These are phyloP conservation scores for Begonia masoniana DNA, from an alignment of 306 rosid genomes.

Conservation along the genomic window DNA sequence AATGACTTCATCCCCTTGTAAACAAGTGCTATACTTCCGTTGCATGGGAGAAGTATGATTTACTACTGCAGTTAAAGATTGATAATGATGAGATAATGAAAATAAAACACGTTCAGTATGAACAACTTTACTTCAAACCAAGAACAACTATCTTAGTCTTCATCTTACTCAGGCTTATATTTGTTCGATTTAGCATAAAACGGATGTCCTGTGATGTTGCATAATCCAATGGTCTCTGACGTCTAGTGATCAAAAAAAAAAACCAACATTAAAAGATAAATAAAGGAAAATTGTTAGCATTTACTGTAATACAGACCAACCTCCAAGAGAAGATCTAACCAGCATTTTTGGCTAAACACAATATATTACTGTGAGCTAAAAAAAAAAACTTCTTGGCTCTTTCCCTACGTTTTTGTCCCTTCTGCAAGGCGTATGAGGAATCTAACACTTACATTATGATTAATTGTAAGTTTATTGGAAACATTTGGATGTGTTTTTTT, in stretches of 20 bases:
- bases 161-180: slow-evolving; percentile 20
- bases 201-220: slow-evolving; percentile 34
- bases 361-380: too few relatives aligned
- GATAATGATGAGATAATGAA: neutral
- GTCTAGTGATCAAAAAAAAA: slow-evolving; percentile 9
- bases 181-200: slow-evolving; percentile 22
- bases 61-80: slow-evolving; percentile 8
- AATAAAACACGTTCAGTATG: too few relatives aligned
- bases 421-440: too few relatives aligned
- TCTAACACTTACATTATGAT: too few relatives aligned
- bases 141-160: neutral
- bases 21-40: slow-evolving; percentile 6
- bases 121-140: neutral
- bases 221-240: slow-evolving; percentile 32
- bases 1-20: slow-evolving; percentile 12
- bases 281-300: neutral
- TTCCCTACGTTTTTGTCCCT: too few relatives aligned
- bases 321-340: too few relatives aligned
- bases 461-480: too few relatives aligned
- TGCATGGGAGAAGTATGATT: slow-evolving; percentile 13
- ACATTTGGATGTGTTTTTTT: too few relatives aligned
- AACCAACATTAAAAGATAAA: neutral
- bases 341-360: too few relatives aligned
- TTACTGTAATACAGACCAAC: neutral
- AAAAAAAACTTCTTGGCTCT: too few relatives aligned